Evolutionary conservation across 2,329 filamentous ascomycete genomes (phyloP).

Genomic region (Xylariaceae sp.): DNA sequence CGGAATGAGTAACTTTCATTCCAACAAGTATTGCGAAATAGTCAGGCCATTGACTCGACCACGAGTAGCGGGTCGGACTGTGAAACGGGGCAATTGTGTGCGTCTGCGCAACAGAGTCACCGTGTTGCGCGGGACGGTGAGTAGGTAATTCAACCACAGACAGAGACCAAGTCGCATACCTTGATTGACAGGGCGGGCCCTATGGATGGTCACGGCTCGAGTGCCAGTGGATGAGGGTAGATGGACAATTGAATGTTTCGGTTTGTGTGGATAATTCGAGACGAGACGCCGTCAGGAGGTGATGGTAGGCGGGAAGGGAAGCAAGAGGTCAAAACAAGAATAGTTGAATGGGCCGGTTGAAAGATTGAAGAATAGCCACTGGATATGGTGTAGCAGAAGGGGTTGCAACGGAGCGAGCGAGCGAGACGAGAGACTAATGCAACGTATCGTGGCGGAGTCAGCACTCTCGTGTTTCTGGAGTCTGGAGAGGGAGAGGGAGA

Average conservation of each 20-base stretch:
- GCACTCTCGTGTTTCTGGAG: conserved; percentile 25
- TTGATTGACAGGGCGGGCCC: conserved; percentile 17
- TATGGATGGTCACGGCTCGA: conserved; percentile 7
- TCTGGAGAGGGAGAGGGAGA: conserved; percentile 9
- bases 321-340: neutral
- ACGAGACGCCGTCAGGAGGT: conserved; percentile 32
- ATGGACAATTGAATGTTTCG: conserved; percentile 38
- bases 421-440: conserved; percentile 30
- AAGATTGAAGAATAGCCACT: neutral
- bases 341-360: neutral
- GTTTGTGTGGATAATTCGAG: conserved; percentile 32
- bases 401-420: conserved; percentile 39
- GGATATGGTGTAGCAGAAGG: neutral
- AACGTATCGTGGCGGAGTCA: conserved; percentile 40
- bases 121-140: neutral
- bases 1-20: neutral
- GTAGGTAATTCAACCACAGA: neutral
- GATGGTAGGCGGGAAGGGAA: conserved; percentile 5
- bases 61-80: conserved; percentile 1
- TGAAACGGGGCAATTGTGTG: conserved; percentile 9
- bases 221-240: conserved; percentile 27
- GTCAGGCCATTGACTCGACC: conserved; percentile 4
- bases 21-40: conserved; percentile 2
- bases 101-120: conserved; percentile 5
- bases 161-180: conserved; percentile 12